Evolutionary conservation across 2,329 filamentous ascomycete species (phyloP), one percentile per base, ranked within the genome.

Genomic region (Ceratocystis albifundus): DNA sequence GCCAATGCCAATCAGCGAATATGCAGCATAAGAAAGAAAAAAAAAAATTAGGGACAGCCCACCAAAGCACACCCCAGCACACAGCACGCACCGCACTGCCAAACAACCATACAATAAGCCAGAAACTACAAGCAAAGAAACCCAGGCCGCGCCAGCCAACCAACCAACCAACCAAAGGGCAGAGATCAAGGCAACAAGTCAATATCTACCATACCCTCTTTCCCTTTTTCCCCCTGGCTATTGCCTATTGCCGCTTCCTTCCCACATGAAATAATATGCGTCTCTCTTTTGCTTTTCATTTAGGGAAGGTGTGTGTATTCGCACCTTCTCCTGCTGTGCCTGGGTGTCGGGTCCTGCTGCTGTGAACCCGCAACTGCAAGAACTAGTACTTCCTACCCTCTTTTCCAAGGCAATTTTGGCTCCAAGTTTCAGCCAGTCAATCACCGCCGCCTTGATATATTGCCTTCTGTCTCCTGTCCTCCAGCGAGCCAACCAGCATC

Each of bases 131-230:
- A 25, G 22, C 48, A 22, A 25, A 12, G 48, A 28, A 10, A 15
- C 12, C 8, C 8, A 53, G 22, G 32, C 50, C n/a, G n/a, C n/a
- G n/a, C n/a, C n/a, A n/a, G n/a, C n/a, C n/a, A n/a, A n/a, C n/a
- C n/a, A n/a, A n/a, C n/a, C n/a, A 57, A 1, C 25, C 25, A 55
- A 25, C 20, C 30, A 30, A 2, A 32, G 30, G 15, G 8, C 55
- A 59, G n/a, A n/a, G 15, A 59, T 25, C 22, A 22, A 36, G 6
- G 25, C 50, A 55, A n/a, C 10, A 46, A 22, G 30, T 12, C n/a
- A 30, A 30, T 25, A n/a, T n/a, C n/a, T n/a, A n/a, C n/a, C n/a
- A n/a, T n/a, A 32, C 53, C 53, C 41, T 62, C 44, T 62, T 30
- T 48, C 2, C 45, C 10, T 25, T 53, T 1, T 53, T 25, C 28